phyloP scores from a whole-genome alignment of 805 yeast species.

The Yarrowia yakushimensis region DNA sequence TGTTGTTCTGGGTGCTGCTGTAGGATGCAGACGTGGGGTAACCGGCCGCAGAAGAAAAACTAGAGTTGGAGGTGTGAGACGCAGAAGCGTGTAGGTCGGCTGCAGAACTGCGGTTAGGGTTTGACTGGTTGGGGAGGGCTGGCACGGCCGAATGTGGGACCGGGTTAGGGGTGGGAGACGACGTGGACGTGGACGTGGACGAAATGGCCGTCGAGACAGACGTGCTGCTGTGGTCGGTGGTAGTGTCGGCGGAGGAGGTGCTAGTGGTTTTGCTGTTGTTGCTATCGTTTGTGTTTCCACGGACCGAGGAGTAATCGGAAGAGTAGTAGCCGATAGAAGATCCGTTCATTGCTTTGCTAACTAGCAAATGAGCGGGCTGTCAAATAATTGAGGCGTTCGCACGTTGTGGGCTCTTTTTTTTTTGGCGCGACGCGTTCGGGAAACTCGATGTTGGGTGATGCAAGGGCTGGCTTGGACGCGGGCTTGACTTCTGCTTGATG shows the following conservation, averaged over 20 bases:
- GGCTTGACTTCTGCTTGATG: conserved; percentile 14
- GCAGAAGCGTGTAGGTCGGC: not conserved
- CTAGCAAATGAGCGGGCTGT: not conserved
- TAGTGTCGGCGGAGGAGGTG: not conserved
- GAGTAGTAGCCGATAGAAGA: conserved; percentile 14
- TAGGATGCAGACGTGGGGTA: conserved; percentile 24
- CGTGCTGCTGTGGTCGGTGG: not conserved
- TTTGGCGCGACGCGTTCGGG: conserved; percentile 1
- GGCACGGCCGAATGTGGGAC: not conserved
- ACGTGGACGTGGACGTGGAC: not conserved
- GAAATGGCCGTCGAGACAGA: not conserved
- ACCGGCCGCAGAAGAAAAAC: conserved; percentile 11
- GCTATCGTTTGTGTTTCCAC: not conserved
- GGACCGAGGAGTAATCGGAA: conserved; percentile 17
- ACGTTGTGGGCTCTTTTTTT: not conserved
- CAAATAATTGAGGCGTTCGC: not conserved
- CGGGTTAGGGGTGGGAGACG: conserved; percentile 6
- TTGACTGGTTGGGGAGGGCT: not conserved
- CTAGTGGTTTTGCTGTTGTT: not conserved
- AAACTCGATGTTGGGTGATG: not conserved
- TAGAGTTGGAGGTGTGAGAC: conserved; percentile 9
- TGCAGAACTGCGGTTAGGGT: conserved; percentile 21
- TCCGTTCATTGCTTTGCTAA: conserved; percentile 17
- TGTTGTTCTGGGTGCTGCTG: not conserved
- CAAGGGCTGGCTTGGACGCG: not conserved